Conservation (phyloP, 768 basidiomycete genomes). For the Boletus barrowsii region DNA sequence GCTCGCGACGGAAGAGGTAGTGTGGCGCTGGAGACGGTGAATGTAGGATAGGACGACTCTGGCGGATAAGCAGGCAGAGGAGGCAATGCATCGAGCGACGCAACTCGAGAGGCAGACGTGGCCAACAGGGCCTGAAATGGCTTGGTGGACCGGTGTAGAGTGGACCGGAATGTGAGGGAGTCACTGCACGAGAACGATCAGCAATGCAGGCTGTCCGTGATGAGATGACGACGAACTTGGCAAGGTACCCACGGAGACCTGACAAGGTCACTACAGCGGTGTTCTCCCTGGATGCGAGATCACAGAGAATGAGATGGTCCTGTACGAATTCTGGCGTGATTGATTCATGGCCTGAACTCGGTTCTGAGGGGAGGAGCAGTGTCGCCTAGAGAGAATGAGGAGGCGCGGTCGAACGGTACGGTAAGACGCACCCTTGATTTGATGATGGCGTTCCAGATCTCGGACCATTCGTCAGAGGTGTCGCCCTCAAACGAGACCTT, state of each 20-base stretch:
- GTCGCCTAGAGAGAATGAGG: constrained; percentile 54
- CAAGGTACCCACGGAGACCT: constrained; percentile 72
- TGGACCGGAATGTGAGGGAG: constrained; percentile 43
- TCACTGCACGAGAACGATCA: constrained; percentile 29
- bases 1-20: constrained; percentile 36
- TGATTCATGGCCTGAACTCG: constrained; percentile 45
- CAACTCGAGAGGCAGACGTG: constrained; percentile 32
- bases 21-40: constrained; percentile 36
- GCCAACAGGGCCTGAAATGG: constrained; percentile 38
- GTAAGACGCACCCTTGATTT: constrained; percentile 57
- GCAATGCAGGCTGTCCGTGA: constrained; percentile 31
- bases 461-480: constrained; percentile 59
- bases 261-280: constrained; percentile 73
- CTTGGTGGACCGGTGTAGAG: constrained; percentile 39
- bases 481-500: constrained; percentile 54
- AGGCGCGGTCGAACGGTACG: neutral
- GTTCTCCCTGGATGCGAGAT: constrained; percentile 43
- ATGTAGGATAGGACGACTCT: constrained; percentile 47
- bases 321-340: constrained; percentile 74
- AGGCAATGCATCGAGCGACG: constrained; percentile 45
- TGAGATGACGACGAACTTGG: constrained; percentile 42
- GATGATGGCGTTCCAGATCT: constrained; percentile 62
- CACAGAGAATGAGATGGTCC: constrained; percentile 77
- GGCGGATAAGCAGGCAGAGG: constrained; percentile 46
- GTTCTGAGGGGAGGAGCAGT: constrained; percentile 73